A percentile compares a stretch with the other conserved stretches of the same genome.
Evolutionary conservation across 352 stramenopile species (phyloP).

Genomic region (Pythium phragmiticola): DNA sequence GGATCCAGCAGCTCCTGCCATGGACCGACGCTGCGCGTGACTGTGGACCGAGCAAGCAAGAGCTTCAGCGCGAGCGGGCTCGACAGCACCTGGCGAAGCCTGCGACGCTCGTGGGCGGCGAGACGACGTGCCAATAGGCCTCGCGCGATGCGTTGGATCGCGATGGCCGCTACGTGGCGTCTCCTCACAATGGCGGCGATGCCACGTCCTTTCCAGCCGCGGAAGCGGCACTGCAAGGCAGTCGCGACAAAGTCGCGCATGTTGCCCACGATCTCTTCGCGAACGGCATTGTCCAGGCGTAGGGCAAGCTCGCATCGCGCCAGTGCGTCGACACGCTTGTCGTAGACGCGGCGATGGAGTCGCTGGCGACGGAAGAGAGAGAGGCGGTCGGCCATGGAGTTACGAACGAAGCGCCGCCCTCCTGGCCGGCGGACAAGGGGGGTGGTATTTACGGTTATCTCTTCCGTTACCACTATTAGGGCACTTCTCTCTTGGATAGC

Average conservation of each 20-base stretch:
- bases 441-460: not conserved
- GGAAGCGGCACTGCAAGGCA: conserved; percentile 60
- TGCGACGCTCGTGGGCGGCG: conserved; percentile 45
- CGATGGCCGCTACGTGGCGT: conserved; percentile 49
- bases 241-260: conserved; percentile 76
- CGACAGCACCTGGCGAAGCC: conserved; percentile 57
- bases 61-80: conserved; percentile 67
- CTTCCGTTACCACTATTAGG: not conserved
- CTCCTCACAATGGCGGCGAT: conserved; percentile 30
- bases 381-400: conserved; percentile 43
- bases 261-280: conserved; percentile 71
- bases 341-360: conserved; percentile 54
- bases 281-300: conserved; percentile 56
- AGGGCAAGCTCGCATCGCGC: conserved; percentile 42
- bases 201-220: conserved; percentile 57
- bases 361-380: conserved; percentile 49
- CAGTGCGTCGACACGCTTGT: conserved; percentile 49
- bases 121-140: conserved; percentile 46
- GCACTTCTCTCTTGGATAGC: not conserved
- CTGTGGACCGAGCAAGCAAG: conserved; percentile 60
- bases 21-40: conserved; percentile 58
- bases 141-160: conserved; percentile 56
- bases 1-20: conserved; percentile 81
- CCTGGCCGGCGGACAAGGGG: no score
- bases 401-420: not conserved